phyloP scores from a whole-genome alignment of 1,139 yeast species.

The Debaryomyces sp. region DNA sequence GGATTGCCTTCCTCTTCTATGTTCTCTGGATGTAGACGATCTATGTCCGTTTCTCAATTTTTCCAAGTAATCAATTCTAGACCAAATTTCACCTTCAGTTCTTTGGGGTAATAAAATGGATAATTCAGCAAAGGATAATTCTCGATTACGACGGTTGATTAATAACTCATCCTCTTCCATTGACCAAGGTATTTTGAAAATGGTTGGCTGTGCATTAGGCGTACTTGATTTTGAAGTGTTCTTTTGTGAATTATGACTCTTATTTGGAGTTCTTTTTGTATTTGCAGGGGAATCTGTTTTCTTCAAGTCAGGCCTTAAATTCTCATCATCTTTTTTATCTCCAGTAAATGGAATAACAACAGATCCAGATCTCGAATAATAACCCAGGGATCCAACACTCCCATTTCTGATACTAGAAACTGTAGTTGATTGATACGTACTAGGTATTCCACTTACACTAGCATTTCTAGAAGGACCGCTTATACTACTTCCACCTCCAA shows the following conservation, averaged over 20 bases:
- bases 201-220: constrained; percentile 20
- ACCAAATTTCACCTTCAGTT: constrained; percentile 73
- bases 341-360: constrained; percentile 45
- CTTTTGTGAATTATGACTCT: constrained; percentile 7
- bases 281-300: constrained; percentile 14
- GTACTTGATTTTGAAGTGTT: constrained; percentile 12
- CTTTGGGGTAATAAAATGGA: constrained; percentile 72
- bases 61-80: constrained; percentile 61
- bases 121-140: constrained; percentile 72
- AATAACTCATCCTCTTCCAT: constrained; percentile 78
- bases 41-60: constrained; percentile 46
- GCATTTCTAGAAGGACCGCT: constrained; percentile 47
- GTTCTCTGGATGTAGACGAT: constrained; percentile 32
- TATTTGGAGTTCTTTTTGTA: constrained; percentile 8
- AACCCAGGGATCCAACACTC: constrained; percentile 41
- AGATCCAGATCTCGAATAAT: constrained; percentile 48
- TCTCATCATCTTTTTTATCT: constrained; percentile 34
- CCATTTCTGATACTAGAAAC: constrained; percentile 47
- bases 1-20: constrained; percentile 40
- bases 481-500: constrained; percentile 46
- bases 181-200: constrained; percentile 49
- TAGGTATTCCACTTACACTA: constrained; percentile 41
- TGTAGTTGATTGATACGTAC: constrained; percentile 30
- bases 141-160: constrained; percentile 56
- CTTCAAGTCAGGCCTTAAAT: constrained; percentile 20